Evolutionary conservation across 2,329 filamentous ascomycete species (phyloP).

Genomic region (Coniochaeta hoffmannii): DNA sequence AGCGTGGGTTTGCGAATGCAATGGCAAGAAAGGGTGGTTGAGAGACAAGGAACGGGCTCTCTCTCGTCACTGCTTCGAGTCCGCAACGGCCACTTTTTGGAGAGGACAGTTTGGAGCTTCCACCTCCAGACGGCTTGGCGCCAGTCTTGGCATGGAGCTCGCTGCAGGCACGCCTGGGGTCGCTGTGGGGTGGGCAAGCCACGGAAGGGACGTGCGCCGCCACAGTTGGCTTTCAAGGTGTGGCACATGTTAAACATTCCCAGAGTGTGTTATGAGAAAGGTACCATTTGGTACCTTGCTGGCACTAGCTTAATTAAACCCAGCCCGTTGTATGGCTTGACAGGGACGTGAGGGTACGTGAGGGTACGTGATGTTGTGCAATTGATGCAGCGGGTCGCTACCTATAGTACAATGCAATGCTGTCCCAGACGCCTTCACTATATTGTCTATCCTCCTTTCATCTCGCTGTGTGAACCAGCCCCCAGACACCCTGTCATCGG

Average conservation of each 20-base stretch:
- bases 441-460: no score
- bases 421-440: no score
- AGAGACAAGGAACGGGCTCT: constrained; percentile 1
- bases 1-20: constrained; percentile 5
- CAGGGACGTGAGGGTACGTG: no score
- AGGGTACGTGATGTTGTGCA: no score
- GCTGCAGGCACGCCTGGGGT: constrained; percentile 1
- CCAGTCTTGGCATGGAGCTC: constrained; percentile 5
- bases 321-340: no score
- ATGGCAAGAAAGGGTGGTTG: constrained; percentile 1
- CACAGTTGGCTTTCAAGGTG: not conserved
- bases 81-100: constrained; percentile 6
- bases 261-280: no score
- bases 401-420: no score
- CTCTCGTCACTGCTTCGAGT: constrained; percentile 4
- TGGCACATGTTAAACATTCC: not conserved
- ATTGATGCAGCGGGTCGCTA: no score
- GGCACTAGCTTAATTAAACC: no score
- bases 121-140: constrained; percentile 1
- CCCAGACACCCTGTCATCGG: no score
- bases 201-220: not conserved
- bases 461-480: no score
- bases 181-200: constrained; percentile 1
- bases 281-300: no score
- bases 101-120: constrained; percentile 17